Percentiles rank a stretch among this genome's conserved stretches.
phyloP scores from a whole-genome alignment of 2,329 filamentous ascomycete genomes.

The Clarireedia sp. region DNA sequence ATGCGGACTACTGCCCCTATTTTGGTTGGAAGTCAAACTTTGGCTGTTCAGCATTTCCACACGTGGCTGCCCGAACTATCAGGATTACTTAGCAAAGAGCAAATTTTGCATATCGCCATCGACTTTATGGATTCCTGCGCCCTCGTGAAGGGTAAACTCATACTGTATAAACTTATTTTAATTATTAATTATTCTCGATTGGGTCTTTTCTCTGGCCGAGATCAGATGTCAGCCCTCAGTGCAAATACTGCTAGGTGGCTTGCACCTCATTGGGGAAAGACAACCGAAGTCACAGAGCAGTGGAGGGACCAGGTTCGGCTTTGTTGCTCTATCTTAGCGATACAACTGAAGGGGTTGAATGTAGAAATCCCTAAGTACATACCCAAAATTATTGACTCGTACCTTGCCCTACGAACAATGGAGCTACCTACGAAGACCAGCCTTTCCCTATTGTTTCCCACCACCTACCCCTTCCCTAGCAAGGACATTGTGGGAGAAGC shows the following conservation, averaged over 20 bases:
- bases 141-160: constrained; percentile 79
- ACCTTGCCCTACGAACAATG: constrained; percentile 61
- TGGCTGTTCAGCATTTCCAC: constrained; percentile 94
- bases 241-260: constrained; percentile 86
- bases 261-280: constrained; percentile 83
- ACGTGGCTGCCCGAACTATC: constrained; percentile 91
- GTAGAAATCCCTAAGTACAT: constrained; percentile 83
- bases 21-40: constrained; percentile 85
- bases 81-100: constrained; percentile 66
- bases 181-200: constrained; percentile 86
- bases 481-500: constrained; percentile 53
- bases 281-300: constrained; percentile 65
- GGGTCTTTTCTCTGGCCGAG: constrained; percentile 70
- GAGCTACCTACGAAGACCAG: constrained; percentile 49
- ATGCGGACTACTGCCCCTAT: constrained; percentile 83
- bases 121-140: constrained; percentile 91
- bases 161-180: constrained; percentile 84
- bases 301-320: constrained; percentile 90
- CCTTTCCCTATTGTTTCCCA: constrained; percentile 84
- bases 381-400: constrained; percentile 85
- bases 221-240: constrained; percentile 65
- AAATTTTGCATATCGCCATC: constrained; percentile 84
- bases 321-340: constrained; percentile 86
- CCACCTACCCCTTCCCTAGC: constrained; percentile 78
- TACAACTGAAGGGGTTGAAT: constrained; percentile 70